phyloP scores from a whole-genome alignment of 805 yeast genomes.

The Yamadazyma philogaea region DNA sequence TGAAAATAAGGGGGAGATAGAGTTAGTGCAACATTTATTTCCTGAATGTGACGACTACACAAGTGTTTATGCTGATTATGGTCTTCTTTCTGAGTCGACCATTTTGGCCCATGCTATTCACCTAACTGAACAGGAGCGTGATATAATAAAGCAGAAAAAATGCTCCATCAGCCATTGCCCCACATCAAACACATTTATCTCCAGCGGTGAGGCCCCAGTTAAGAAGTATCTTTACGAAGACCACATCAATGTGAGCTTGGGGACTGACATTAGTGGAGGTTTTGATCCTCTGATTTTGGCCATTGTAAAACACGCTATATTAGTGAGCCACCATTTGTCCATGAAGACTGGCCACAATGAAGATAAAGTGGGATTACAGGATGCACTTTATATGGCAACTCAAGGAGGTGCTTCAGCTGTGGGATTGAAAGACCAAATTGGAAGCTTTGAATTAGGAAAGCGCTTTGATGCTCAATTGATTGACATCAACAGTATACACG shows the following conservation, averaged over 20 bases:
- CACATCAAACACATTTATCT: slow-evolving; percentile 78
- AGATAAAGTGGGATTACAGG: slow-evolving; percentile 58
- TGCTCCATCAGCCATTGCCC: slow-evolving; percentile 93
- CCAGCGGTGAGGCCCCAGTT: slow-evolving; percentile 88
- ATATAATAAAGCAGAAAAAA: slow-evolving; percentile 48
- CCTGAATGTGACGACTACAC: slow-evolving; percentile 71
- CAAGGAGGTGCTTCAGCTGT: slow-evolving; percentile 85
- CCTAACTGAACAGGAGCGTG: slow-evolving; percentile 60
- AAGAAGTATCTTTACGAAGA: slow-evolving; percentile 58
- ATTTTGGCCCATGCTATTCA: slow-evolving; percentile 90
- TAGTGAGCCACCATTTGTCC: slow-evolving; percentile 41
- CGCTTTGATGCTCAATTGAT: slow-evolving; percentile 81
- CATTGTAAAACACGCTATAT: slow-evolving; percentile 30
- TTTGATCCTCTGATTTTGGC: slow-evolving; percentile 39
- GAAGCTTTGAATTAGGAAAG: slow-evolving; percentile 75
- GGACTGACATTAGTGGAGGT: slow-evolving; percentile 45
- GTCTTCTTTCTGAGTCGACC: slow-evolving; percentile 61
- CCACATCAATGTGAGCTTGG: slow-evolving; percentile 70
- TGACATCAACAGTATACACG: slow-evolving; percentile 50
- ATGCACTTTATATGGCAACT: slow-evolving; percentile 79
- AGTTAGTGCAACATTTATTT: slow-evolving; percentile 67
- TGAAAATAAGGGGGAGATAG: slow-evolving; percentile 74
- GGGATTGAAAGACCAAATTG: slow-evolving; percentile 53
- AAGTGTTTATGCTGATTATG: slow-evolving; percentile 67
- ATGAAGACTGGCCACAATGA: slow-evolving; percentile 38